phyloP scores from a whole-genome alignment of 139 green algal genomes.

The Klebsormidium nitens region DNA sequence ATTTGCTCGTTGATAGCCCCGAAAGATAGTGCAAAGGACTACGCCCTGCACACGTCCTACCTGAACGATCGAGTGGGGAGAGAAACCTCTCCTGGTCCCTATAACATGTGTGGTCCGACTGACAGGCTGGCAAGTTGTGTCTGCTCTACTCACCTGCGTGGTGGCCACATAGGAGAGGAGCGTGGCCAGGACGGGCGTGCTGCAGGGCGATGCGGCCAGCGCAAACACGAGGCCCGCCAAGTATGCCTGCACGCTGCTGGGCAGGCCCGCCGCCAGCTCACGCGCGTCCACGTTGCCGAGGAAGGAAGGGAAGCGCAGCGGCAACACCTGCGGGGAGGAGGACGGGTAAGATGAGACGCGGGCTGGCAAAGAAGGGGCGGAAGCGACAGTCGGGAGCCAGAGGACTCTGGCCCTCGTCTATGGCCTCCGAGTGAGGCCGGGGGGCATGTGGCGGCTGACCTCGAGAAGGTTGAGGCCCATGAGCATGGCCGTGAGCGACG shows the following conservation, averaged over 20 bases:
- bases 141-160: slow-evolving; percentile 26
- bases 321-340: slow-evolving; percentile 8
- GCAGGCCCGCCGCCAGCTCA: slow-evolving; percentile 5
- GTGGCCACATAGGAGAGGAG: slow-evolving; percentile 85
- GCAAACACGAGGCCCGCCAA: slow-evolving; percentile 88
- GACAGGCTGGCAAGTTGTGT: too few species aligned
- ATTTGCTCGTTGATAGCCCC: too few species aligned
- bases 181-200: slow-evolving; percentile 89
- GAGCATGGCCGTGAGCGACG: slow-evolving; percentile 62
- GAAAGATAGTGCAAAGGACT: too few species aligned
- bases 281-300: slow-evolving; percentile 21
- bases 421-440: too few species aligned
- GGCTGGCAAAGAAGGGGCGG: too few species aligned
- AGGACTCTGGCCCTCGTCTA: too few species aligned
- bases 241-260: slow-evolving; percentile 64
- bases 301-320: slow-evolving; percentile 17
- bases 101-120: too few species aligned
- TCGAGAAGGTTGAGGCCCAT: slow-evolving; percentile 95
- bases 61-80: too few species aligned
- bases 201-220: slow-evolving; percentile 90
- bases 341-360: background rate
- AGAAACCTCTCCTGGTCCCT: too few species aligned
- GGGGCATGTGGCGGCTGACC: slow-evolving; percentile 55
- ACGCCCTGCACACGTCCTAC: too few species aligned
- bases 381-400: too few species aligned